These are phyloP conservation scores for Arachnomyces sp. DNA, from an alignment of 2,329 filamentous ascomycete species.

Conservation along the genomic window DNA sequence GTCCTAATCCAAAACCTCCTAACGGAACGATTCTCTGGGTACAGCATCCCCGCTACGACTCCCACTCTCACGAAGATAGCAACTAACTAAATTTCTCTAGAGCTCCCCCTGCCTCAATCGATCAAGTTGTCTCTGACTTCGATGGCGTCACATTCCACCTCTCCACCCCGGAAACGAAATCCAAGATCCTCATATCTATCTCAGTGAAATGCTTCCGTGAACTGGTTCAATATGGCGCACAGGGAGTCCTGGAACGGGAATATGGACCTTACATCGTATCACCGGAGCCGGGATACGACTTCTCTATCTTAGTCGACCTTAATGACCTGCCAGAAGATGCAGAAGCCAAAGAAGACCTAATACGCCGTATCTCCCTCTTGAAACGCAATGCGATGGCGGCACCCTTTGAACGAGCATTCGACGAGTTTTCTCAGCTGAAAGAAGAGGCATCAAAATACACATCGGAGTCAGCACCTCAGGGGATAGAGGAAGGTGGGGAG, in stretches of 20 bases:
- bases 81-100: slow-evolving; percentile 47
- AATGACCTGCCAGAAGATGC: slow-evolving; percentile 77
- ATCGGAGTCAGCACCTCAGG: slow-evolving; percentile 87
- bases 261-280: slow-evolving; percentile 86
- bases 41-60: slow-evolving; percentile 20
- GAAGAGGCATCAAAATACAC: slow-evolving; percentile 90
- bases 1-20: slow-evolving; percentile 94
- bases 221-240: slow-evolving; percentile 84
- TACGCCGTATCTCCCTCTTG: slow-evolving; percentile 78
- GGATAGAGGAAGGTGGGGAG: slow-evolving; percentile 78
- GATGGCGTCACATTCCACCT: slow-evolving; percentile 98
- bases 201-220: slow-evolving; percentile 92
- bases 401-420: slow-evolving; percentile 93
- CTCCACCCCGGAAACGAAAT: slow-evolving; percentile 88
- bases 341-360: slow-evolving; percentile 78
- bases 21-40: slow-evolving; percentile 89
- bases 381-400: slow-evolving; percentile 99
- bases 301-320: slow-evolving; percentile 84
- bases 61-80: slow-evolving; percentile 25
- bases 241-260: slow-evolving; percentile 85
- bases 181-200: slow-evolving; percentile 89
- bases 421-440: slow-evolving; percentile 78
- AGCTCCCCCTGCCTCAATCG: slow-evolving; percentile 77
- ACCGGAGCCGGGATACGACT: slow-evolving; percentile 89
- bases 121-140: slow-evolving; percentile 98